Evolutionary conservation across 768 basidiomycete genomes (phyloP).

Genomic region (Butyriboletus loyo): DNA sequence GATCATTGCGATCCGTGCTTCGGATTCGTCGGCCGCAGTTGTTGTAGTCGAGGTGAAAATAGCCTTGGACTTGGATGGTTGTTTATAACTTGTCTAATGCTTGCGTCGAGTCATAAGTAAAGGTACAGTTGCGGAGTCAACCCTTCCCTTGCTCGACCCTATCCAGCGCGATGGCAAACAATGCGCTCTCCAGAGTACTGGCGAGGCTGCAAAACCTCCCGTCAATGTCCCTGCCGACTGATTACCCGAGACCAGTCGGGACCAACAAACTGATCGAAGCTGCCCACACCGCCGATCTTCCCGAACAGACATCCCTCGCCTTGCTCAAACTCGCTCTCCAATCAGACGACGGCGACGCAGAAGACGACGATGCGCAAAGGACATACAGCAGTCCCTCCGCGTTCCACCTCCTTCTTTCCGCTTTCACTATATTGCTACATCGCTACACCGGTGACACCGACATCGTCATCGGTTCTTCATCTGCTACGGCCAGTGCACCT

Average conservation of each 20-base stretch:
- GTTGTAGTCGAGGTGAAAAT: no score
- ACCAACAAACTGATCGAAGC: constrained; percentile 82
- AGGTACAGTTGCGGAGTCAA: background rate
- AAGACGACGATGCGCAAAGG: constrained; percentile 46
- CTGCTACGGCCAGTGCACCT: constrained; percentile 69
- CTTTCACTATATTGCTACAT: constrained; percentile 88
- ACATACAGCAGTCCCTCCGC: constrained; percentile 60
- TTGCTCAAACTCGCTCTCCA: constrained; percentile 80
- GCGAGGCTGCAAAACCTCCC: constrained; percentile 77
- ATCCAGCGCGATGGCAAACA: constrained; percentile 24
- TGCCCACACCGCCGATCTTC: constrained; percentile 66
- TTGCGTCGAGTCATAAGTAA: constrained; percentile 6
- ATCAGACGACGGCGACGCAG: constrained; percentile 50
- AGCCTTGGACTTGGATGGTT: no score
- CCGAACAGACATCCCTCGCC: constrained; percentile 70
- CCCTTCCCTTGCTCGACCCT: background rate
- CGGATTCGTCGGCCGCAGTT: no score
- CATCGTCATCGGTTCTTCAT: constrained; percentile 86
- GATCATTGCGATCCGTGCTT: background rate
- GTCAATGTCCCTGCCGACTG: constrained; percentile 89
- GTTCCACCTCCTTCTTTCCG: constrained; percentile 89
- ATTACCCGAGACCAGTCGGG: constrained; percentile 84
- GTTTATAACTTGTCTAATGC: background rate
- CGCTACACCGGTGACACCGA: constrained; percentile 96
- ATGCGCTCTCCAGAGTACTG: constrained; percentile 51